These are phyloP conservation scores for Hyaloscypha finlandica DNA, from an alignment of 495 filamentous ascomycete species.

Conservation along the genomic window DNA sequence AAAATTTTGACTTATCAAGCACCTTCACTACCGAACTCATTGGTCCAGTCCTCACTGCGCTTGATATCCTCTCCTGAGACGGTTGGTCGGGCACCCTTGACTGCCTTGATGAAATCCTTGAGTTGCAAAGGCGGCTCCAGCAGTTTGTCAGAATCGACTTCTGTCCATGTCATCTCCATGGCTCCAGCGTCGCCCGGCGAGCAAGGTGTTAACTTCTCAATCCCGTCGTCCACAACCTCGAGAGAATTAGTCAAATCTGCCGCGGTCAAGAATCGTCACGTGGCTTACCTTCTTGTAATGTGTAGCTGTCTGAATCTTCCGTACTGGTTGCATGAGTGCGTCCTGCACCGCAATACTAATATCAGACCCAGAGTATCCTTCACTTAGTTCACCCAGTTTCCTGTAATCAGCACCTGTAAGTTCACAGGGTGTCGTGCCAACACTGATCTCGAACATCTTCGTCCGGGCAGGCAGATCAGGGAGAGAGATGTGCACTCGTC, in stretches of 20 bases:
- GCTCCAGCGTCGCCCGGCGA: conserved; percentile 87
- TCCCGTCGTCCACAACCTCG: conserved; percentile 72
- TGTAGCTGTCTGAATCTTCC: conserved; percentile 96
- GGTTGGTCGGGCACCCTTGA: conserved; percentile 83
- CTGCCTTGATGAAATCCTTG: conserved; percentile 93
- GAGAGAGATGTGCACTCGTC: conserved; percentile 90
- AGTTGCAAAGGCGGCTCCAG: conserved; percentile 82
- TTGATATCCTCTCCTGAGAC: conserved; percentile 83
- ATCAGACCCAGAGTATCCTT: conserved; percentile 95
- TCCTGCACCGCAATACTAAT: conserved; percentile 96
- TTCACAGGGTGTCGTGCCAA: conserved; percentile 88
- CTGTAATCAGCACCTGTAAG: conserved; percentile 77
- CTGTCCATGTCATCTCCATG: conserved; percentile 91
- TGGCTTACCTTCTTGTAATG: conserved; percentile 88
- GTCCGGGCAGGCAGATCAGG: conserved; percentile 87
- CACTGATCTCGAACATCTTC: conserved; percentile 94
- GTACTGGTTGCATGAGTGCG: conserved; percentile 95
- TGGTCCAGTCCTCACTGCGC: conserved; percentile 89
- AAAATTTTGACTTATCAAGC: conserved; percentile 32
- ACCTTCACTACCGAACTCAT: conserved; percentile 96
- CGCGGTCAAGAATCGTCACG: neutral
- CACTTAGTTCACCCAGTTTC: conserved; percentile 75
- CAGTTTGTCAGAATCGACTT: conserved; percentile 77
- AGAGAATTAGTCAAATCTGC: conserved; percentile 8
- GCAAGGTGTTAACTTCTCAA: conserved; percentile 83